Evolutionary conservation across 148 eudicot genomes (phyloP).

Genomic region (Drosera capensis): DNA sequence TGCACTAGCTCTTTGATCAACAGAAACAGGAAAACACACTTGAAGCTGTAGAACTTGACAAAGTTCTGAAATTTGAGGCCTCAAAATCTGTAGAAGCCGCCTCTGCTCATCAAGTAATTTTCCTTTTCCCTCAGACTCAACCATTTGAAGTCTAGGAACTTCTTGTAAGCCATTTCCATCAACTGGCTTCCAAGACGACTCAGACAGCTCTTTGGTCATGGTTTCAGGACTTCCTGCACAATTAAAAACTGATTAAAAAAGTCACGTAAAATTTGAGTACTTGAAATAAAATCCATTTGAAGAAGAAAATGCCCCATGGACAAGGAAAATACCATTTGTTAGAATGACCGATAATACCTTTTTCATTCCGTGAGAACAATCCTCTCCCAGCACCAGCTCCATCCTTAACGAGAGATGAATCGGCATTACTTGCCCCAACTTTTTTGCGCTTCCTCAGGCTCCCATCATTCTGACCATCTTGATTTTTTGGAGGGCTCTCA

Average conservation of each 20-base stretch:
- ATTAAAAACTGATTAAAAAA: no score
- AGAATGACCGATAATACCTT: not conserved
- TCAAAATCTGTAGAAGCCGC: slow-evolving; percentile 26
- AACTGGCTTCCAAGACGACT: no score
- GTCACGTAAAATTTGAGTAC: no score
- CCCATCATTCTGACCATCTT: slow-evolving; percentile 24
- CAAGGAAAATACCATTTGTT: not conserved
- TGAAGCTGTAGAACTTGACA: slow-evolving; percentile 38
- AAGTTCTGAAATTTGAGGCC: slow-evolving; percentile 22
- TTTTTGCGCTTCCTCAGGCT: slow-evolving; percentile 30
- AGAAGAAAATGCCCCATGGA: no score
- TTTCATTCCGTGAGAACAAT: slow-evolving; percentile 4
- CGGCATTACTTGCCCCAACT: slow-evolving; percentile 10
- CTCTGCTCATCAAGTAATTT: slow-evolving; percentile 22
- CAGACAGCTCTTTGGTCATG: no score
- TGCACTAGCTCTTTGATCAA: no score
- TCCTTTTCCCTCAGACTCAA: slow-evolving; percentile 12
- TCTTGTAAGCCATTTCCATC: slow-evolving; percentile 4
- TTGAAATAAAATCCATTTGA: no score
- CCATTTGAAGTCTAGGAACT: slow-evolving; percentile 5
- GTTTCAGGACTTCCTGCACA: no score
- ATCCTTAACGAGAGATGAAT: slow-evolving; percentile 15
- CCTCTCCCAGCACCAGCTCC: slow-evolving; percentile 11
- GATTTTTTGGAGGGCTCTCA: slow-evolving; percentile 12
- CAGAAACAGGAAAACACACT: slow-evolving; percentile 20